Conservation (phyloP, 257 asterid genomes). For the Verbena officinalis region DNA sequence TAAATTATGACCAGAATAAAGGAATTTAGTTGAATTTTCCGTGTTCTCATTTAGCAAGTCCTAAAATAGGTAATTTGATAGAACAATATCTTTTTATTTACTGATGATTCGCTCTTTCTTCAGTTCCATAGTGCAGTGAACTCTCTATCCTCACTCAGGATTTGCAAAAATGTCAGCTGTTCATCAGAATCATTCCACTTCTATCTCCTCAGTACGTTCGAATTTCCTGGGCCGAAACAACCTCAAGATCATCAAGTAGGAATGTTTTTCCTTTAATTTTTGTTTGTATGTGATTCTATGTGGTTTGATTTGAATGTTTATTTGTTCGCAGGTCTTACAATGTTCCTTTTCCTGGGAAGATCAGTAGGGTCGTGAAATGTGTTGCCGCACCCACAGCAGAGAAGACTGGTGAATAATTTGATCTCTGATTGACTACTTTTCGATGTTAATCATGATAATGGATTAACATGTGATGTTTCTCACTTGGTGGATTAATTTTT, state of each 20-base stretch:
- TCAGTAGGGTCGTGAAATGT: slow-evolving; percentile 51
- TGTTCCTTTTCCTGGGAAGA: slow-evolving; percentile 49
- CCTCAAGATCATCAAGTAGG: slow-evolving; percentile 55
- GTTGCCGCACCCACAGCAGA: slow-evolving; percentile 67
- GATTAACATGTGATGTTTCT: too few relatives aligned
- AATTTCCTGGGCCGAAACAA: slow-evolving; percentile 50
- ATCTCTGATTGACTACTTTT: background rate
- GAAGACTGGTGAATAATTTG: slow-evolving; percentile 57
- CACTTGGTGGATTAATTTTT: too few relatives aligned
- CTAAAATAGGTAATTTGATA: too few relatives aligned
- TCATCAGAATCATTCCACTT: slow-evolving; percentile 50
- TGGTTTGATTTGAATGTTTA: background rate
- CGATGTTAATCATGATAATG: too few relatives aligned
- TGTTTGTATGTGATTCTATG: background rate
- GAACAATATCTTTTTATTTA: too few relatives aligned
- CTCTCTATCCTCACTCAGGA: too few relatives aligned
- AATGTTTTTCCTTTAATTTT: background rate
- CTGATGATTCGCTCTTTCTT: too few relatives aligned
- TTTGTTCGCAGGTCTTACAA: slow-evolving; percentile 48
- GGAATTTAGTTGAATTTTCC: too few relatives aligned
- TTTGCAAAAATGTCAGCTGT: slow-evolving; percentile 53
- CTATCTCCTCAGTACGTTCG: slow-evolving; percentile 65
- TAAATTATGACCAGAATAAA: too few relatives aligned
- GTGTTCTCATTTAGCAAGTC: too few relatives aligned
- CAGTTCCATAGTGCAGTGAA: too few relatives aligned